phyloP scores from a whole-genome alignment of 495 filamentous ascomycete genomes.

The Penicillium nucicola region DNA sequence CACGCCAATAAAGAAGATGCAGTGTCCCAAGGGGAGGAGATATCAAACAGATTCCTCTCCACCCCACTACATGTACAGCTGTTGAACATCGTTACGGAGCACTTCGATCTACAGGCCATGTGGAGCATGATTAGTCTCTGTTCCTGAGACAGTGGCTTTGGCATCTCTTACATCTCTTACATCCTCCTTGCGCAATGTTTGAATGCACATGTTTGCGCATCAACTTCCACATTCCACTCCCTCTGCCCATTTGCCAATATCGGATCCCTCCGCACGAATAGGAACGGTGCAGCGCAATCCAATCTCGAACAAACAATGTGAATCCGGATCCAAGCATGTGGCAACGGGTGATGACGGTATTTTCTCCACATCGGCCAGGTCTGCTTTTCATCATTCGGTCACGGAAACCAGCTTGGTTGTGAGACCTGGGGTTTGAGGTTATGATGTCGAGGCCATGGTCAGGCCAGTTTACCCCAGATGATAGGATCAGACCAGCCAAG shows the following conservation, averaged over 20 bases:
- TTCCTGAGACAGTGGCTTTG: not conserved
- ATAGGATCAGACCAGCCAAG: no score
- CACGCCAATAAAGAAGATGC: no score
- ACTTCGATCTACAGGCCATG: not conserved
- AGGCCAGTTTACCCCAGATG: no score
- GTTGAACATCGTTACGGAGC: not conserved
- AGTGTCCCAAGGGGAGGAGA: no score
- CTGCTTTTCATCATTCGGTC: not conserved
- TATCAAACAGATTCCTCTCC: not conserved
- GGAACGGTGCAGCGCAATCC: not conserved
- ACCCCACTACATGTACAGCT: not conserved
- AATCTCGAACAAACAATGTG: not conserved
- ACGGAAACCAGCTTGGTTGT: not conserved
- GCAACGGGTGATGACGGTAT: slow-evolving; percentile 13
- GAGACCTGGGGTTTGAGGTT: not conserved
- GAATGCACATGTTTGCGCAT: slow-evolving; percentile 2
- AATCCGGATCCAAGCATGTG: slow-evolving; percentile 12
- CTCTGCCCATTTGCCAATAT: not conserved
- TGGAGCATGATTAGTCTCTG: not conserved
- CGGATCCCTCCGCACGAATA: not conserved
- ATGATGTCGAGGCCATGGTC: no score
- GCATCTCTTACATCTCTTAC: not conserved
- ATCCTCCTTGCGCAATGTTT: slow-evolving; percentile 11
- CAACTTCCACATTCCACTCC: not conserved
- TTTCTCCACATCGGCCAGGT: slow-evolving; percentile 7